Base-by-base conservation (phyloP, 345 rosid species). In the Dimocarpus longan region DNA sequence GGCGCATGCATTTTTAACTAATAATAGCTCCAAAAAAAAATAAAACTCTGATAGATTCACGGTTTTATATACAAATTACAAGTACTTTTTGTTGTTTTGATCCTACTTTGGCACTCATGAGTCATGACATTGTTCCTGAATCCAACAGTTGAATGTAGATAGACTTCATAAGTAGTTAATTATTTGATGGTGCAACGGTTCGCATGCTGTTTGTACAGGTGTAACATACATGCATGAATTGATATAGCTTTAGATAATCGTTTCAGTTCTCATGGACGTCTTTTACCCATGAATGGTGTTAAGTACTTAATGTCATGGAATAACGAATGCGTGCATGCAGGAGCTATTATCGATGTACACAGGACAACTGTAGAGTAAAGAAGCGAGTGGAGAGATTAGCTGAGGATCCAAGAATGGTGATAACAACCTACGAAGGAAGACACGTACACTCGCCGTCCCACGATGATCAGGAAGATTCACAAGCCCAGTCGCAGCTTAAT, bases 381-480 rank as follows among this genome's bases (percentile, higher is more conserved):
- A 96, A 96, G 84, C 84, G 99, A 40, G 99, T 96, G 70, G 99
- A 96, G 85, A 88, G 99, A 89, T 84, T 96, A 84, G 98, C 98
- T 0, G 99, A 96, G 79, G 99, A 96, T 80, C 98, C 98, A 63
- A 88, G 98, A 82, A 96, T 96, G 99, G 99, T 96, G 52, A 96
- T 96, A 60, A 96, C 99, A 54, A 94, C 99, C 39, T 96, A 96
- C 69, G 99, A 96, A 84, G 99, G 99, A 43, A 87, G 99, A 71
- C 99, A 96, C 43, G 89, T 76, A 64, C 99, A 96, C 80, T 91
- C 95, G 8, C 99, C 99, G 0, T 91, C 98, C 2, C 92, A 87
- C 9, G 94, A 94, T 11, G 94, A 94, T 74, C 85, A 81, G 1
- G 97, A 94, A 56, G 93, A 91, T 7, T 87, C 88, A 16, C 84